These are phyloP conservation scores for Xylaria nigripes DNA, from an alignment of 495 filamentous ascomycete genomes.

Conservation along the genomic window DNA sequence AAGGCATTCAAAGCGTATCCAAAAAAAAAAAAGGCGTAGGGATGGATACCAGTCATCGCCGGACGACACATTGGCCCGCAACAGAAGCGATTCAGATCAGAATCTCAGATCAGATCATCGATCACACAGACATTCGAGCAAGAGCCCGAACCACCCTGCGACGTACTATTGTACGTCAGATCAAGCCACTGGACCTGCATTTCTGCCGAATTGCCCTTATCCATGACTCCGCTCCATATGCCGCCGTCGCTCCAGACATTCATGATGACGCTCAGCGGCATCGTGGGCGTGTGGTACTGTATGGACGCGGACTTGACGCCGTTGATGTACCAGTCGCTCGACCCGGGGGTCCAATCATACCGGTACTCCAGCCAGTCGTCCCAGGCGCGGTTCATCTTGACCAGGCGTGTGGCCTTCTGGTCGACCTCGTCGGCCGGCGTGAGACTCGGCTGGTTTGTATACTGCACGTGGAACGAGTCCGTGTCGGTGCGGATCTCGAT, in stretches of 20 bases:
- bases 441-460: slow-evolving; percentile 62
- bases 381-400: slow-evolving; percentile 44
- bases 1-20: neutral
- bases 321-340: slow-evolving; percentile 61
- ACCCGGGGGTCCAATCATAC: slow-evolving; percentile 57
- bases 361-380: slow-evolving; percentile 59
- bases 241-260: slow-evolving; percentile 76
- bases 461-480: slow-evolving; percentile 46
- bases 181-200: slow-evolving; percentile 70
- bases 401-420: slow-evolving; percentile 30
- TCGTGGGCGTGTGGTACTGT: slow-evolving; percentile 50
- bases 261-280: slow-evolving; percentile 51
- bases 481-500: slow-evolving; percentile 64
- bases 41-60: neutral
- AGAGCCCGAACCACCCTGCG: slow-evolving; percentile 8
- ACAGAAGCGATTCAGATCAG: neutral
- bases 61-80: neutral
- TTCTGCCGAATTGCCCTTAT: slow-evolving; percentile 44
- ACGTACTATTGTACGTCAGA: slow-evolving; percentile 56
- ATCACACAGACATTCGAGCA: slow-evolving; percentile 22
- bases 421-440: slow-evolving; percentile 39
- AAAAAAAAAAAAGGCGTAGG: neutral
- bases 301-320: slow-evolving; percentile 46
- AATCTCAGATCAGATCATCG: slow-evolving; percentile 11
- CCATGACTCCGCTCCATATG: slow-evolving; percentile 65